A percentile compares a stretch with the other conserved stretches of the same genome.
Conservation (phyloP, 495 filamentous ascomycete genomes). For the Stereocaulon alpinum region DNA sequence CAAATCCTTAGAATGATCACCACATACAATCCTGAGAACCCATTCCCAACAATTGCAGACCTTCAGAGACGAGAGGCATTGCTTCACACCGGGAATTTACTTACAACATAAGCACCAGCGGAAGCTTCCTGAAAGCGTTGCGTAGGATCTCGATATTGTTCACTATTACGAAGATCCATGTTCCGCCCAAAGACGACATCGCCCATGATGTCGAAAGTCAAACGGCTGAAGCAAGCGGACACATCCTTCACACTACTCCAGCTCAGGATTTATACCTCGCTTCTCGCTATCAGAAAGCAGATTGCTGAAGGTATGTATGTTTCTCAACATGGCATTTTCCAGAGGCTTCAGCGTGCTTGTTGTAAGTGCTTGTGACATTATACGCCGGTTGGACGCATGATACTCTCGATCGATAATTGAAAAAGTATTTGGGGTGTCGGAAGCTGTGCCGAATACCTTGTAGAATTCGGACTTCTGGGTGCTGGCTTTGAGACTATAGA, state of each 20-base stretch:
- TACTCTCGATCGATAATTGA: neutral
- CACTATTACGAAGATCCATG: neutral
- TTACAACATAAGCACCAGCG: too few species aligned
- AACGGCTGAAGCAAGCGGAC: neutral
- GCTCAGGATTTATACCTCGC: too few species aligned
- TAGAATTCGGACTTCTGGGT: neutral
- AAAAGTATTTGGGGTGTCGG: too few species aligned
- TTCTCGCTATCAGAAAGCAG: too few species aligned
- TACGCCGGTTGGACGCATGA: neutral
- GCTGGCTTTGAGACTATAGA: neutral
- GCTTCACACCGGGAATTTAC: neutral
- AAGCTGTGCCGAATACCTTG: neutral
- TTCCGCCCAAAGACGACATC: too few species aligned
- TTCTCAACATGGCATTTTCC: neutral
- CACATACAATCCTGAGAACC: too few species aligned
- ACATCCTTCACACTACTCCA: neutral
- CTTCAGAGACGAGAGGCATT: neutral
- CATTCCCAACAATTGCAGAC: too few species aligned
- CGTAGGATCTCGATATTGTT: too few species aligned
- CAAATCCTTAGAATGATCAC: neutral
- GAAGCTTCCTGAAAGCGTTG: too few species aligned
- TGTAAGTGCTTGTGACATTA: neutral
- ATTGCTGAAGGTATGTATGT: too few species aligned
- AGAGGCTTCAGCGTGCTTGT: neutral
- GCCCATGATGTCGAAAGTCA: conserved; percentile 1